A percentile compares a stretch with the other conserved stretches of the same genome.
These are phyloP conservation scores for Suhomyces faveliae DNA, from an alignment of 805 yeast species.

Conservation along the genomic window DNA sequence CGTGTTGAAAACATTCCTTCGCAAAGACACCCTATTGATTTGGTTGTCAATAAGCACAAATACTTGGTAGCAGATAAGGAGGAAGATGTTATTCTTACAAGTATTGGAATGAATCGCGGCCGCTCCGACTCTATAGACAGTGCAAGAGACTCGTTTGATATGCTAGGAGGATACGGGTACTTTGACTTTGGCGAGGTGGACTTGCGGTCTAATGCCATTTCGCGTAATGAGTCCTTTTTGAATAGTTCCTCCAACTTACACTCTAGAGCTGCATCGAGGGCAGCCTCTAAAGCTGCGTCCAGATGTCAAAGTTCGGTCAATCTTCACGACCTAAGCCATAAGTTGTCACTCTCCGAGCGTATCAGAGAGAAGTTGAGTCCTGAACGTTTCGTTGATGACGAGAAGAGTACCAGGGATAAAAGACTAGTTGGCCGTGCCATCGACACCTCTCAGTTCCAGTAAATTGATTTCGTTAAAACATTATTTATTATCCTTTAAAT, in stretches of 20 bases:
- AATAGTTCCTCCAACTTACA: slow-evolving; percentile 21
- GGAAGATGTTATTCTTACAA: neutral
- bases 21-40: slow-evolving; percentile 22
- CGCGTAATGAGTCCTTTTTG: slow-evolving; percentile 30
- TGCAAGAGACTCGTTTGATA: slow-evolving; percentile 28
- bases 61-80: slow-evolving; percentile 7
- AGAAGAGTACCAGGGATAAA: neutral
- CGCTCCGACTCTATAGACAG: slow-evolving; percentile 7
- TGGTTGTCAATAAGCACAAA: slow-evolving; percentile 3
- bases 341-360: slow-evolving; percentile 34
- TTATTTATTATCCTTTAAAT: too few species aligned
- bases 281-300: slow-evolving; percentile 27
- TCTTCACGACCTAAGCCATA: slow-evolving; percentile 29
- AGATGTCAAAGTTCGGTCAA: slow-evolving; percentile 19
- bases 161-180: slow-evolving; percentile 85
- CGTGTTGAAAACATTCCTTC: slow-evolving; percentile 21
- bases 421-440: slow-evolving; percentile 4
- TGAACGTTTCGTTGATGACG: slow-evolving; percentile 16
- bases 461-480: too few species aligned
- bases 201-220: slow-evolving; percentile 44
- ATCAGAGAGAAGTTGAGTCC: slow-evolving; percentile 34
- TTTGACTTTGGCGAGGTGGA: slow-evolving; percentile 72
- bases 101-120: neutral
- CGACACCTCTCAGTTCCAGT: slow-evolving; percentile 6
- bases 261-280: slow-evolving; percentile 27